Base-by-base conservation (phyloP, 371 early-diverging fungal genomes). In the Haplosporangium sp. region DNA sequence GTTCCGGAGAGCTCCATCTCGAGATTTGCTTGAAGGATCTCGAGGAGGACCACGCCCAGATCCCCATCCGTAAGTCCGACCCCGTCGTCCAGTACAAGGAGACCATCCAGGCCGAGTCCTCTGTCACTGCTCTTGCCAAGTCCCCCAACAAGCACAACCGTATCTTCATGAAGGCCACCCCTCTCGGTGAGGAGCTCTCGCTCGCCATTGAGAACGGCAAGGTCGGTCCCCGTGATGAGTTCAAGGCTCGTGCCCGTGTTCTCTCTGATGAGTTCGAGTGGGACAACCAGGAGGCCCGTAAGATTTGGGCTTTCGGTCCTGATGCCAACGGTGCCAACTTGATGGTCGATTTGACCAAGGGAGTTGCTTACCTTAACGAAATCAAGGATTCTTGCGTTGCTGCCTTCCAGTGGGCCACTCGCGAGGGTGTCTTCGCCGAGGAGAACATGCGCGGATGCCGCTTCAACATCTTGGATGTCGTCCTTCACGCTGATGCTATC, bases 141-240 rank as follows among this genome's bases (percentile, higher is more conserved):
- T 99, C 99, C 67, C 98, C 99, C 83, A 99, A 99, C 97, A 99
- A 99, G 93, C 99, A 99, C 93, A 99, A 99, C 94, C 99, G 99
- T 95, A 93, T 99, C 88, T 99, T 92, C 92, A 97, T 99, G 99
- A 96, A 91, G 83, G 98, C 99, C 47, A 60, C 77, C 55, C 99
- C 99, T 57, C 73, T 99, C 55, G 87, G 87, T 56, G 96, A 96
- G 74, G 96, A 98, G 64, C 89, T 98, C 56, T 79, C 94, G 67
- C 81, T 81, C 42, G 95, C 89, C 62, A 95, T 99, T 59, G 97
- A 97, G 81, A 79, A 82, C 18, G 97, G 98, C 73, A 97, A 94
- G 85, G 84, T 99, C 72, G 86, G 83, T 72, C 87, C 96, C 72
- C 92, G 94, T 83, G 98, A 98, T 77, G 99, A 99, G 87, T 87